phyloP scores from a whole-genome alignment of 148 eudicot genomes.

The Silene conica region DNA sequence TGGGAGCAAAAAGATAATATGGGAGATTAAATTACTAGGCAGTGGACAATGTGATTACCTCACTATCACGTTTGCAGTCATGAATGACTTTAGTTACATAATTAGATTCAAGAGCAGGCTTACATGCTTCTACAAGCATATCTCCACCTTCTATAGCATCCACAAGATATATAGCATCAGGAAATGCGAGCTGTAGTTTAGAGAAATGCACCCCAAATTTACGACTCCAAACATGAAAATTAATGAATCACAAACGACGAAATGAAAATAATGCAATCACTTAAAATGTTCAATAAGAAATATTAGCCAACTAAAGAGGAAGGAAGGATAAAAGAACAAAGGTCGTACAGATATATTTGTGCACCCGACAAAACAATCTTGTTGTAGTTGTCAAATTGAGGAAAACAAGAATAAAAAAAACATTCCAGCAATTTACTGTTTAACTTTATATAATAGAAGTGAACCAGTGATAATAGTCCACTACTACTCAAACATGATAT shows the following conservation, averaged over 20 bases:
- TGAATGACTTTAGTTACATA: slow-evolving; percentile 93
- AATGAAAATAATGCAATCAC: neutral
- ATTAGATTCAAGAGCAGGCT: slow-evolving; percentile 90
- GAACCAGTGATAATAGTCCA: neutral
- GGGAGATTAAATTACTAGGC: neutral
- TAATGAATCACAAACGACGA: neutral
- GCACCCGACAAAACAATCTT: neutral
- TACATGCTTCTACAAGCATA: slow-evolving; percentile 76
- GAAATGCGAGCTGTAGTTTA: slow-evolving; percentile 76
- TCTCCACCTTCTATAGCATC: slow-evolving; percentile 86
- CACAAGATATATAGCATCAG: slow-evolving; percentile 86
- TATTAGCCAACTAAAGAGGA: neutral
- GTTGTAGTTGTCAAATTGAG: neutral
- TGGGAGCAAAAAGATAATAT: neutral
- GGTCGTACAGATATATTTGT: neutral
- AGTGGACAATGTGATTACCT: slow-evolving; percentile 42
- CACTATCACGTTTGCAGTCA: slow-evolving; percentile 98
- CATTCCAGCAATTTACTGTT: neutral
- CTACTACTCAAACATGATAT: neutral
- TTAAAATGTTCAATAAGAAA: neutral
- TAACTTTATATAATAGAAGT: neutral
- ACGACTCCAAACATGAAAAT: neutral
- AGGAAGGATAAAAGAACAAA: neutral
- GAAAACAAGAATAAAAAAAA: neutral
- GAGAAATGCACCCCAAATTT: slow-evolving; percentile 7